Evolutionary conservation across 2,329 filamentous ascomycete species (phyloP).

Genomic region (Lachnellula suecica): DNA sequence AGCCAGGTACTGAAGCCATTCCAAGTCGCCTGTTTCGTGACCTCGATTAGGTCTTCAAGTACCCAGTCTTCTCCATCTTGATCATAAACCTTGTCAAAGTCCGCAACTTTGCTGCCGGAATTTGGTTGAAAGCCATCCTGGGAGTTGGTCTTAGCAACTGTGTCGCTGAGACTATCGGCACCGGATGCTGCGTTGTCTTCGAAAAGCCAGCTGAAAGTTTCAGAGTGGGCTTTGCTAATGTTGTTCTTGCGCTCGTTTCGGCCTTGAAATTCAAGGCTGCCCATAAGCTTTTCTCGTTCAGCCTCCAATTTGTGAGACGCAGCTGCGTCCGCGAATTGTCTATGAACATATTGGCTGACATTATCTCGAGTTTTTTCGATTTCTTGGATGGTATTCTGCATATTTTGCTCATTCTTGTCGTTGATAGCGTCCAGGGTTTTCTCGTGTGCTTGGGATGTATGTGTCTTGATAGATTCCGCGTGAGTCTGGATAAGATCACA

Average conservation of each 20-base stretch:
- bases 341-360: not conserved
- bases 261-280: not conserved
- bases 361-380: not conserved
- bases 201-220: constrained; percentile 2
- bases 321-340: not conserved
- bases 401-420: not conserved
- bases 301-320: not conserved
- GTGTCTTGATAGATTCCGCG: no score
- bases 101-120: no score
- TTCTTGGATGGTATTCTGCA: not conserved
- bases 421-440: no score
- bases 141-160: not conserved
- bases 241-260: not conserved
- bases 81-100: no score
- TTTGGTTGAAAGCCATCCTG: not conserved
- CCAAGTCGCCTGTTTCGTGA: not conserved
- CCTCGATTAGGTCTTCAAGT: not conserved
- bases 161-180: not conserved
- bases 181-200: not conserved
- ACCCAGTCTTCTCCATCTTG: not conserved
- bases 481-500: not conserved
- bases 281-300: not conserved
- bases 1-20: not conserved
- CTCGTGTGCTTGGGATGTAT: no score
- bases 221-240: not conserved